Conservation (phyloP, 345 rosid genomes). For the Brassica carinata region DNA sequence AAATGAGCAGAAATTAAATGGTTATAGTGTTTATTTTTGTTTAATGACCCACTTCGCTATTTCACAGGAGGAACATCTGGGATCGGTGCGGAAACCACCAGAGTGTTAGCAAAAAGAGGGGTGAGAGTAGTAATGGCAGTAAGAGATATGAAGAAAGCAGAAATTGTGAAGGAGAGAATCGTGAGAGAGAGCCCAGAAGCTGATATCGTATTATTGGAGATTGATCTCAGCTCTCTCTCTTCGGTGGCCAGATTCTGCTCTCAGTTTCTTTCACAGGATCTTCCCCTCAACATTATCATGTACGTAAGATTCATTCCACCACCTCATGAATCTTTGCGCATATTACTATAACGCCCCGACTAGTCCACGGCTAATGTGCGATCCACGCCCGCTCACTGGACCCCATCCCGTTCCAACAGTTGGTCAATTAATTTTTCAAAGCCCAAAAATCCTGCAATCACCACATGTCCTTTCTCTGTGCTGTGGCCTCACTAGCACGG, state of each 20-base stretch:
- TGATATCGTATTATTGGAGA: constrained; percentile 57
- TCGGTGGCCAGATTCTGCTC: constrained; percentile 72
- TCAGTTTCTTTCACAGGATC: constrained; percentile 62
- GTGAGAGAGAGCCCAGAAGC: constrained; percentile 62
- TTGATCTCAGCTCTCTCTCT: constrained; percentile 80
- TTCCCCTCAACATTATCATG: constrained; percentile 90
- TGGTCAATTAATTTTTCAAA: no score
- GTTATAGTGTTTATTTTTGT: not conserved
- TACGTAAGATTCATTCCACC: constrained; percentile 44
- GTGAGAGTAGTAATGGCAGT: constrained; percentile 80
- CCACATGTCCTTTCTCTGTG: no score
- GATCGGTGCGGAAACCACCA: constrained; percentile 88
- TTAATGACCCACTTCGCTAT: not conserved
- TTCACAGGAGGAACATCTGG: constrained; percentile 88
- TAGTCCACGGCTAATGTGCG: no score
- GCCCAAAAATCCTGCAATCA: no score
- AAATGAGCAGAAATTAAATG: not conserved
- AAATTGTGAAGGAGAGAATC: constrained; percentile 57
- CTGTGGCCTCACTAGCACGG: no score
- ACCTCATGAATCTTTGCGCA: constrained; percentile 12
- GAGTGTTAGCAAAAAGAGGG: constrained; percentile 82
- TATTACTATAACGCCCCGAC: not conserved
- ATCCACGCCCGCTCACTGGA: no score
- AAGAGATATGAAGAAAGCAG: constrained; percentile 78
- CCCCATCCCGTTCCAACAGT: no score